phyloP scores from a whole-genome alignment of 352 stramenopile genomes.

The Nothophytophthora sp. region DNA sequence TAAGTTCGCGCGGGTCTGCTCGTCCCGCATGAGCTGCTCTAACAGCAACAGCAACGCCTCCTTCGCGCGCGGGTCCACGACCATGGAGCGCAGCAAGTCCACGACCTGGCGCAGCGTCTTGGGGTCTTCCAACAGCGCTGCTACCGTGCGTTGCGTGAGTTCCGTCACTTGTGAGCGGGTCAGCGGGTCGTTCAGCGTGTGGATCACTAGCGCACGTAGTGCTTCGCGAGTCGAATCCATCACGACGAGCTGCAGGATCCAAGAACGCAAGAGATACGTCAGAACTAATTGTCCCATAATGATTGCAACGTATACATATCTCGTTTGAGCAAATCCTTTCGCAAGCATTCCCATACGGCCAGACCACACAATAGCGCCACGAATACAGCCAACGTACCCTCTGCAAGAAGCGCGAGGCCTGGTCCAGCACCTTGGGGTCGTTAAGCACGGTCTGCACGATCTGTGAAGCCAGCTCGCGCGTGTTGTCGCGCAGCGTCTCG shows the following conservation, averaged over 20 bases:
- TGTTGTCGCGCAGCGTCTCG: conserved; percentile 77
- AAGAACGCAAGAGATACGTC: conserved; percentile 3
- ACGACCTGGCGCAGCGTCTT: conserved; percentile 59
- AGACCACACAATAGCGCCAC: background rate
- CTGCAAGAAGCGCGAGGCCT: conserved; percentile 77
- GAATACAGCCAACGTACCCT: conserved; percentile 32
- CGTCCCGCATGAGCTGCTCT: conserved; percentile 65
- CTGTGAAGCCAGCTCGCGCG: conserved; percentile 74
- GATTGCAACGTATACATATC: conserved; percentile 21
- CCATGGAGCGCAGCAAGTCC: conserved; percentile 44
- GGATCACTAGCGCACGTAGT: conserved; percentile 46
- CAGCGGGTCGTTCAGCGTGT: conserved; percentile 63
- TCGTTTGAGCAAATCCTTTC: no score
- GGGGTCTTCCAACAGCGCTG: conserved; percentile 53
- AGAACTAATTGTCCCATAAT: conserved; percentile 1
- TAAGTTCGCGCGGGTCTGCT: conserved; percentile 50
- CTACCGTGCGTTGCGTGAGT: conserved; percentile 49
- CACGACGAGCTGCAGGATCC: conserved; percentile 50
- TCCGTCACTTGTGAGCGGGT: conserved; percentile 52
- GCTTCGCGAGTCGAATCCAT: conserved; percentile 68
- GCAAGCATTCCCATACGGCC: background rate
- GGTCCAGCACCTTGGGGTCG: conserved; percentile 80
- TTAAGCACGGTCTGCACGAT: conserved; percentile 89
- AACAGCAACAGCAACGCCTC: conserved; percentile 54
- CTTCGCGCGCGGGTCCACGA: conserved; percentile 51